Evolutionary conservation across 1,284 basidiomycete genomes (phyloP), one percentile per base, ranked within the genome.

Genomic region (Heterobasidion annosum): DNA sequence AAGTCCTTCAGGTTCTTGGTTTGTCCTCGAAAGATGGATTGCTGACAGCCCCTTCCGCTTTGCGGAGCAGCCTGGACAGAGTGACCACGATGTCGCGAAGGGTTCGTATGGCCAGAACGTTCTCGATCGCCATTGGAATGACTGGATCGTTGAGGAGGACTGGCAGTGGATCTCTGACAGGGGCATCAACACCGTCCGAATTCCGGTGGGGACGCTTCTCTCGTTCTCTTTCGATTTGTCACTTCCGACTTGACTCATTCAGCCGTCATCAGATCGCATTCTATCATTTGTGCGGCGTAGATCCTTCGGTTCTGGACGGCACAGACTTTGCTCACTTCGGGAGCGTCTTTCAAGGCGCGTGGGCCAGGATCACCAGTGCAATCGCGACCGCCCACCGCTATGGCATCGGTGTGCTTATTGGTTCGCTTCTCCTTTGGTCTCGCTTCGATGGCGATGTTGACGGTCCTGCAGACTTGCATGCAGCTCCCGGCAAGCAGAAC

Each of bases 81-180:
- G 86, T 62, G 89, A 91, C 65, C 73, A 86, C 45, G 90, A 93
- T 66, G 76, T 93, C 9, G 88, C 88, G 8, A 74, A 69, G 18
- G 87, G 88, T 1, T 53, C 68, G 15, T 65, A 79, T 47, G 86
- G 86, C 1, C 81, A 79, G 64, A 66, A 73, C 54, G 74, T 81
- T 5, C 71, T 95, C 34, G 87, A 93, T 64, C 66, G 70, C 8
- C 92, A 94, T 67, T 94, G 91, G 90, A 87, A 91, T 66, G 78
- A 71, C 1, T 92, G 88, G 86, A 80, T 93, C 44, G 76, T 71
- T 1, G 79, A 83, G 33, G 68, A 69, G 0, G 90, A 93, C 65
- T 91, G 84, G 77, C 66, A 72, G 45, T 93, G 88, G 88, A 78
- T 94, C 54, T 73, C 76, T 1, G 70, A 78, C n/a, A 74, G 74